A percentile compares a stretch with the other conserved stretches of the same genome.
phyloP scores from a whole-genome alignment of 345 rosid species.

The Hevea brasiliensis region DNA sequence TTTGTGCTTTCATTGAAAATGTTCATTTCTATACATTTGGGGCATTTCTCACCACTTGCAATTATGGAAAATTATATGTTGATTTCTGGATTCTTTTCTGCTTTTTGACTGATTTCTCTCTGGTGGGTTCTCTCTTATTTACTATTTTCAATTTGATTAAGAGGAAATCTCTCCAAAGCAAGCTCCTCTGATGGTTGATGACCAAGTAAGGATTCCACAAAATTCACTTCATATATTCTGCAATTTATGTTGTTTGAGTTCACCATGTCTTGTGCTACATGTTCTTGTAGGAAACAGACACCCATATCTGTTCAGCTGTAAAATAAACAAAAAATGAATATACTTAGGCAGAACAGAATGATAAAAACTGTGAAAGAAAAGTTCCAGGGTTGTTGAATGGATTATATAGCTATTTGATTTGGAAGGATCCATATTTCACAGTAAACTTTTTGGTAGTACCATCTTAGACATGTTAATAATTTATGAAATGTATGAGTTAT shows the following conservation, averaged over 20 bases:
- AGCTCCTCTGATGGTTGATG: constrained; percentile 35
- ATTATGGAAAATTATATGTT: neutral
- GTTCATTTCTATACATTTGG: neutral
- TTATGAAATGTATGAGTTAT: no score
- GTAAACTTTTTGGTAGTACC: no score
- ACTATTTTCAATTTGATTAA: constrained; percentile 12
- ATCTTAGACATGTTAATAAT: no score
- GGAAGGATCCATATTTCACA: no score
- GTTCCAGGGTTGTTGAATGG: no score
- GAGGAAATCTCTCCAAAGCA: constrained; percentile 5
- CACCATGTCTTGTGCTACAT: no score
- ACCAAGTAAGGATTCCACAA: constrained; percentile 38
- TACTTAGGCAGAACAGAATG: neutral
- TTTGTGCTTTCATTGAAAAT: neutral
- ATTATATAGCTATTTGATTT: no score
- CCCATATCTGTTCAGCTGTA: neutral
- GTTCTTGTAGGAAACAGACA: neutral
- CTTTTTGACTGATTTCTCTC: no score
- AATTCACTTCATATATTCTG: neutral
- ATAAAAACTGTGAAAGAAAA: no score
- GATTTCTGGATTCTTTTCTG: neutral
- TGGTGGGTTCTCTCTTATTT: neutral
- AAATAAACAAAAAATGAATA: neutral
- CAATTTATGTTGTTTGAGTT: no score
- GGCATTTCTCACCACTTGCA: neutral